Evolutionary conservation across 257 asterid species (phyloP).

Genomic region (Eustoma russellianum): DNA sequence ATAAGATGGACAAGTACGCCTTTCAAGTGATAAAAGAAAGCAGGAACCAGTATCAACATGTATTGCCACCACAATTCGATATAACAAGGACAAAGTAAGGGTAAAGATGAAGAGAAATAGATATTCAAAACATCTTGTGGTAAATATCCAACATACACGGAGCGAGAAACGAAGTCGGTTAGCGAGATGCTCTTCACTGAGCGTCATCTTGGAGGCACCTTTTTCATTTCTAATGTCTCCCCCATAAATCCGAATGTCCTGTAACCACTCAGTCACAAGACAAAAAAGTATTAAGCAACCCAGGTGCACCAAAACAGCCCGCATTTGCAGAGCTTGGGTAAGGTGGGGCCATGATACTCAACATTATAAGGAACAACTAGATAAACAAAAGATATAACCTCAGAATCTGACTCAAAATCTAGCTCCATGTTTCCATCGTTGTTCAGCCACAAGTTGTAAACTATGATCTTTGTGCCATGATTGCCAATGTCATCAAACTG

Average conservation of each 20-base stretch:
- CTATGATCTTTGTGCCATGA: slow-evolving; percentile 70
- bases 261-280: slow-evolving; percentile 22
- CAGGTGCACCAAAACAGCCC: background rate
- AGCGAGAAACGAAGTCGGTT: slow-evolving; percentile 73
- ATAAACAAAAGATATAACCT: slow-evolving; percentile 38
- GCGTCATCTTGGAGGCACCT: slow-evolving; percentile 19
- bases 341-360: no score
- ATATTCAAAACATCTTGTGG: background rate
- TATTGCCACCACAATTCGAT: background rate
- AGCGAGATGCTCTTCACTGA: slow-evolving; percentile 61
- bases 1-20: slow-evolving; percentile 82
- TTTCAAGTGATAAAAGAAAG: slow-evolving; percentile 31
- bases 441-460: slow-evolving; percentile 74
- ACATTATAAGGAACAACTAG: background rate
- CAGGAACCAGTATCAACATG: slow-evolving; percentile 1
- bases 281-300: slow-evolving; percentile 5
- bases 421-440: slow-evolving; percentile 80
- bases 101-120: background rate
- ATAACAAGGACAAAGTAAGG: background rate
- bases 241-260: slow-evolving; percentile 67
- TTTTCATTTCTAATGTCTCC: slow-evolving; percentile 18
- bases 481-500: slow-evolving; percentile 72
- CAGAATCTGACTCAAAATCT: slow-evolving; percentile 65
- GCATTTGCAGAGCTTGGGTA: no score
- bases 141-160: slow-evolving; percentile 46